Conservation (phyloP, 805 yeast genomes). For the Lipomyces yamanashiensis region DNA sequence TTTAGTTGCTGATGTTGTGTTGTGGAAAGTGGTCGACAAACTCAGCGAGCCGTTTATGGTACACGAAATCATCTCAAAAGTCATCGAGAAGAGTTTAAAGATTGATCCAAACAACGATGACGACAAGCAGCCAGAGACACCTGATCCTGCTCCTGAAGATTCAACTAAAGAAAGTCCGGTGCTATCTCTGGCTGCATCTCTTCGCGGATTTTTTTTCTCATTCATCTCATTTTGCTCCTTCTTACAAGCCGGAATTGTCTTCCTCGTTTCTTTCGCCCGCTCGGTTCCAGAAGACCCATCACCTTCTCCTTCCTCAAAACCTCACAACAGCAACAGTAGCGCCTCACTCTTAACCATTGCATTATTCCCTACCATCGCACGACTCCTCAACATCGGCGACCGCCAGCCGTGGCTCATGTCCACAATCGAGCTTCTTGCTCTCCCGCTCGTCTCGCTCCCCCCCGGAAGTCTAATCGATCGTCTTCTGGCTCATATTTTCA, state of each 20-base stretch:
- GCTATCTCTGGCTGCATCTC: neutral
- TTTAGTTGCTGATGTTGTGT: constrained; percentile 51
- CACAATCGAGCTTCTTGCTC: constrained; percentile 30
- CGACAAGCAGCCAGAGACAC: neutral
- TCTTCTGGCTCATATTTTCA: constrained; percentile 27
- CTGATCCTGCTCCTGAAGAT: neutral
- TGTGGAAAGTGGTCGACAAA: constrained; percentile 52
- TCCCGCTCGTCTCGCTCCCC: constrained; percentile 31
- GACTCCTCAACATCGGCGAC: constrained; percentile 31
- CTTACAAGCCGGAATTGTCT: constrained; percentile 26
- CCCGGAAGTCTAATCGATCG: constrained; percentile 33
- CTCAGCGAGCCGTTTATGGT: constrained; percentile 58
- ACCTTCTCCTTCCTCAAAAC: neutral
- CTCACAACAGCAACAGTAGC: neutral
- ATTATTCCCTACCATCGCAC: constrained; percentile 33
- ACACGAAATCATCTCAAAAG: constrained; percentile 50
- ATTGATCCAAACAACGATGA: constrained; percentile 7
- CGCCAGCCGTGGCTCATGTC: constrained; percentile 37
- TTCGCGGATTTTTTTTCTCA: constrained; percentile 3
- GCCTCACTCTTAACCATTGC: constrained; percentile 33
- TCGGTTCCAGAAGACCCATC: constrained; percentile 5
- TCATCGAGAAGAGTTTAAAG: constrained; percentile 33
- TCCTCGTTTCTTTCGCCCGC: constrained; percentile 22
- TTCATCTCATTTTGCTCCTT: constrained; percentile 15
- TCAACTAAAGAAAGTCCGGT: neutral